Evolutionary conservation across 2,329 filamentous ascomycete species (phyloP).

Genomic region (Penicillium sp.): DNA sequence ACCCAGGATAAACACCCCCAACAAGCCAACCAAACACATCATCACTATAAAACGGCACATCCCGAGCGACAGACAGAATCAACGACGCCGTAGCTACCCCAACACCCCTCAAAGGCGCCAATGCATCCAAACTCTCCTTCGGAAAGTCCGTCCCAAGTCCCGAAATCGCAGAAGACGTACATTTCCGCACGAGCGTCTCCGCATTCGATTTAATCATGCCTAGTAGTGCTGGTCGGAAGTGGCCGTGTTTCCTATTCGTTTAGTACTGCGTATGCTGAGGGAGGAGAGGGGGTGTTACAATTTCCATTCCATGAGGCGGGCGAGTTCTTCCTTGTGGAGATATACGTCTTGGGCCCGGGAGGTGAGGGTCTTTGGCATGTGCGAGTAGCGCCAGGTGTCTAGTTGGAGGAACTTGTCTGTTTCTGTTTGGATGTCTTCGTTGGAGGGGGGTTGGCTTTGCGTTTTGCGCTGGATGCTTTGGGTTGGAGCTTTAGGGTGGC

Average conservation of each 20-base stretch:
- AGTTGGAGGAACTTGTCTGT: constrained; percentile 28
- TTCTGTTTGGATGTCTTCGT: constrained; percentile 16
- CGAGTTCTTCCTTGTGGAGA: constrained; percentile 34
- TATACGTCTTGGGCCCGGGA: constrained; percentile 15
- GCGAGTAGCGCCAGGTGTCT: constrained; percentile 38
- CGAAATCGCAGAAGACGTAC: constrained; percentile 28
- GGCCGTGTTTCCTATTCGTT: constrained; percentile 35
- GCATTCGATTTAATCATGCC: constrained; percentile 39
- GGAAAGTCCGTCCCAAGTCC: constrained; percentile 21
- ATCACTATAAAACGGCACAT: constrained; percentile 42
- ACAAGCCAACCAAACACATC: constrained; percentile 41
- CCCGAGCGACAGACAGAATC: constrained; percentile 33
- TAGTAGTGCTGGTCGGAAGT: constrained; percentile 37
- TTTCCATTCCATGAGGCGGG: constrained; percentile 43
- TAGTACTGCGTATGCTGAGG: too few species aligned
- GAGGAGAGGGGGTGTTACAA: constrained; percentile 25
- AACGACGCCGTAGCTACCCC: constrained; percentile 43
- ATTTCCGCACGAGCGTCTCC: constrained; percentile 22
- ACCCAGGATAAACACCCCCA: constrained; percentile 20
- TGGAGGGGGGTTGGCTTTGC: constrained; percentile 1
- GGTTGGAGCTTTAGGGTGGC: constrained; percentile 16
- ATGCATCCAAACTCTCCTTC: constrained; percentile 27
- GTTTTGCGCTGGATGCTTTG: constrained; percentile 14
- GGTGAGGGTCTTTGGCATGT: constrained; percentile 26
- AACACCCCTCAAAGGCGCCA: constrained; percentile 38